phyloP scores from a whole-genome alignment of 2,329 filamentous ascomycete species.

The Exophiala oligosperma region DNA sequence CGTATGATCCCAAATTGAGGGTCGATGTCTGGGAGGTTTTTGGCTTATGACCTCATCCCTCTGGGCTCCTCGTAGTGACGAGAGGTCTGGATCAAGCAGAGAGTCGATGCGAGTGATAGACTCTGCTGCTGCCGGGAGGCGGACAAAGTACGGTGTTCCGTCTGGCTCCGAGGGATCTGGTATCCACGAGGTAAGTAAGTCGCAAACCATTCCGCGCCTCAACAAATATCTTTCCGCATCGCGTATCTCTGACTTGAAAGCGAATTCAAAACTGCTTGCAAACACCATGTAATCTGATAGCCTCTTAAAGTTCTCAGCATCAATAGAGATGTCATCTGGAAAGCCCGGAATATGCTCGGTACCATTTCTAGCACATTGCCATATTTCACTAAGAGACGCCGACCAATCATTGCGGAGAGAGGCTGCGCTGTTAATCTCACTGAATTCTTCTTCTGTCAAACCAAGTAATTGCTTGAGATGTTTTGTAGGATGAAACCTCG shows the following conservation, averaged over 20 bases:
- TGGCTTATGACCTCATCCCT: background rate
- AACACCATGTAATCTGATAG: conserved; percentile 20
- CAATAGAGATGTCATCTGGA: conserved; percentile 6
- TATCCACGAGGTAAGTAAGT: conserved; percentile 14
- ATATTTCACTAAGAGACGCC: conserved; percentile 10
- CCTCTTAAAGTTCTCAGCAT: conserved; percentile 13
- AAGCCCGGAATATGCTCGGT: conserved; percentile 2
- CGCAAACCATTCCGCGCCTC: background rate
- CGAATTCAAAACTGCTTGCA: conserved; percentile 17
- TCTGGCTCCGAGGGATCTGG: conserved; percentile 11
- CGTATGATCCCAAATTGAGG: background rate
- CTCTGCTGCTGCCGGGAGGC: background rate
- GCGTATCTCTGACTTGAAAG: conserved; percentile 11
- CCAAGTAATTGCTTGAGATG: conserved; percentile 1
- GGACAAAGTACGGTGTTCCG: background rate
- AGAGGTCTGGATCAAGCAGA: background rate
- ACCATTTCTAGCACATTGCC: conserved; percentile 3
- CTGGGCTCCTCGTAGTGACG: background rate
- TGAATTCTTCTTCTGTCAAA: conserved; percentile 14
- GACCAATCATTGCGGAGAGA: conserved; percentile 2
- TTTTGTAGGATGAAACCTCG: background rate
- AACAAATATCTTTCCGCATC: conserved; percentile 9
- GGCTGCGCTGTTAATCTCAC: conserved; percentile 7
- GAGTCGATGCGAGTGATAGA: background rate
- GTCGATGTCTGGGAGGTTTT: background rate